Percentiles rank a stretch among this genome's conserved stretches.
phyloP scores from a whole-genome alignment of 495 filamentous ascomycete species.

The Xylaria flabelliformis region DNA sequence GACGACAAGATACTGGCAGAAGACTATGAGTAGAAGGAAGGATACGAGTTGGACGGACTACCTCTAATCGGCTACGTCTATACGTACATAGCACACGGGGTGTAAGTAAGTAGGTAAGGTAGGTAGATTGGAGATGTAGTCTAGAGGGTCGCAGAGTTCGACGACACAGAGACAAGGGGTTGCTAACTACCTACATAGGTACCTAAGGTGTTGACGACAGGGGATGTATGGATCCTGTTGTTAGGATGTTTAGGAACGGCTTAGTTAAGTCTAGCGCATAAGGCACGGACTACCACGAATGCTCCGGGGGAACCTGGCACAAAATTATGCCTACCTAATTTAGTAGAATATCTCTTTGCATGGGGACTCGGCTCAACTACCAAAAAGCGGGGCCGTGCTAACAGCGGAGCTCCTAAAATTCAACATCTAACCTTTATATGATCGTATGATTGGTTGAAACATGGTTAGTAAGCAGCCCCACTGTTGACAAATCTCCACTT shows the following conservation, averaged over 20 bases:
- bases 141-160: constrained; percentile 1
- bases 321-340: no score
- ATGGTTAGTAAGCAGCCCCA: no score
- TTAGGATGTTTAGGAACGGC: neutral
- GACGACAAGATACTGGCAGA: neutral
- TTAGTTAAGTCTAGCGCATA: neutral
- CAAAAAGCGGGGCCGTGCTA: no score
- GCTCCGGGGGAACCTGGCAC: no score
- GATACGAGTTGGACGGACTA: constrained; percentile 21
- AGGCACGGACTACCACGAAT: neutral
- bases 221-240: neutral
- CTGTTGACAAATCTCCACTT: no score
- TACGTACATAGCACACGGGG: neutral
- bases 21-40: neutral
- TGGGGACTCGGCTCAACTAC: no score
- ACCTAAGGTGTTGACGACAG: neutral
- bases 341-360: no score
- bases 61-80: neutral
- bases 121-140: neutral
- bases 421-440: no score
- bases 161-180: neutral
- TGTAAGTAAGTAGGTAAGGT: neutral
- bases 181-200: no score
- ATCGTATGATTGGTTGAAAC: no score
- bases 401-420: no score